Evolutionary conservation across 257 asterid species (phyloP).

Genomic region (Verbena officinalis): DNA sequence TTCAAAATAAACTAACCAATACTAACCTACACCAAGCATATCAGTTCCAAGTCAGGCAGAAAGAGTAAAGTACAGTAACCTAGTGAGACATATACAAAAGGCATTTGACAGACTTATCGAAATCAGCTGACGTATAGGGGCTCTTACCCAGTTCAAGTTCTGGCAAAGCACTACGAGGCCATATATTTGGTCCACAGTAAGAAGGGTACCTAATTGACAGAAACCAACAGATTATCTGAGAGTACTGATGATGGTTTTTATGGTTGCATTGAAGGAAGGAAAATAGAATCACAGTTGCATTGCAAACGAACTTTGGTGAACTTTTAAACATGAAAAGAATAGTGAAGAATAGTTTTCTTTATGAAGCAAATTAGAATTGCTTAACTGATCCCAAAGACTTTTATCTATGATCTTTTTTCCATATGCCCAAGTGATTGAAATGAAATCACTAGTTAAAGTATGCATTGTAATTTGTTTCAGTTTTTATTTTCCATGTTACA

Average conservation of each 20-base stretch:
- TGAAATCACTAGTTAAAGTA: not conserved
- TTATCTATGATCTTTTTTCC: not conserved
- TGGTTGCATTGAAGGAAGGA: constrained; percentile 13
- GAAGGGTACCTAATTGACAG: constrained; percentile 71
- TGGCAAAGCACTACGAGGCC: constrained; percentile 80
- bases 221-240: constrained; percentile 21
- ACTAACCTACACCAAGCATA: not conserved
- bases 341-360: not conserved
- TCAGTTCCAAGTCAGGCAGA: not conserved
- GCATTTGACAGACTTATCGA: constrained; percentile 9
- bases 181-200: constrained; percentile 79
- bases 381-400: not conserved
- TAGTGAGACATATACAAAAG: constrained; percentile 4
- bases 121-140: constrained; percentile 12
- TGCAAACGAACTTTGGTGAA: constrained; percentile 9
- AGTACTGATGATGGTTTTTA: not conserved
- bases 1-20: constrained; percentile 16
- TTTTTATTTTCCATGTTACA: not conserved
- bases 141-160: constrained; percentile 78
- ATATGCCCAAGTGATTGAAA: not conserved
- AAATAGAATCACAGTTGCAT: not conserved
- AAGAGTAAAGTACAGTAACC: constrained; percentile 15
- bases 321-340: constrained; percentile 1
- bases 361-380: constrained; percentile 8
- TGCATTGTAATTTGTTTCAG: not conserved